A percentile compares a stretch with the other conserved stretches of the same genome.
These are phyloP conservation scores for Cinchona pubescens DNA, from an alignment of 257 asterid genomes.

Conservation along the genomic window DNA sequence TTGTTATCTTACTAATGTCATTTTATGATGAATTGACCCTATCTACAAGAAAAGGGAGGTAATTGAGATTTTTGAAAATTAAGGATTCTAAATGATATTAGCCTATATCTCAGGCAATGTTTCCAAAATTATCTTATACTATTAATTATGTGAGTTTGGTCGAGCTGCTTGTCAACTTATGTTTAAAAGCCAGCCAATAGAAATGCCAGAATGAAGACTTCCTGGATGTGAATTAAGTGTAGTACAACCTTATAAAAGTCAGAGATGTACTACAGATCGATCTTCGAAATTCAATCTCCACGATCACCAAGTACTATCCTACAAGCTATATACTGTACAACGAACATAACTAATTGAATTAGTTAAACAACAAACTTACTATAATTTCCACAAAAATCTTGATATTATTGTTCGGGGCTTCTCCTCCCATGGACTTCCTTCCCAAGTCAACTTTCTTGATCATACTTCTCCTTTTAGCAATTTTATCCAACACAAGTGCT, in stretches of 20 bases:
- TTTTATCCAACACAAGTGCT: slow-evolving; percentile 26
- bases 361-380: background rate
- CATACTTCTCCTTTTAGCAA: slow-evolving; percentile 20
- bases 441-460: slow-evolving; percentile 48
- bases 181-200: background rate
- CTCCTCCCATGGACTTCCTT: background rate
- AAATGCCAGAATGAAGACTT: background rate
- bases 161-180: background rate
- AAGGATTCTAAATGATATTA: no score
- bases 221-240: slow-evolving; percentile 16
- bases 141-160: background rate
- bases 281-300: background rate
- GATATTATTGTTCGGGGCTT: slow-evolving; percentile 23
- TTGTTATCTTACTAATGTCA: no score
- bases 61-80: no score
- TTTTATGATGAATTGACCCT: no score
- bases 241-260: slow-evolving; percentile 38
- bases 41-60: no score
- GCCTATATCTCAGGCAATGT: no score
- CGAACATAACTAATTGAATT: background rate
- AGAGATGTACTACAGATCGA: slow-evolving; percentile 32
- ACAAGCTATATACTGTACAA: background rate
- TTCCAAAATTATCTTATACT: no score
- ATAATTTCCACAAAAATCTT: background rate
- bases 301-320: background rate